Base-by-base conservation (phyloP, 345 rosid genomes). In the Reutealis trisperma region DNA sequence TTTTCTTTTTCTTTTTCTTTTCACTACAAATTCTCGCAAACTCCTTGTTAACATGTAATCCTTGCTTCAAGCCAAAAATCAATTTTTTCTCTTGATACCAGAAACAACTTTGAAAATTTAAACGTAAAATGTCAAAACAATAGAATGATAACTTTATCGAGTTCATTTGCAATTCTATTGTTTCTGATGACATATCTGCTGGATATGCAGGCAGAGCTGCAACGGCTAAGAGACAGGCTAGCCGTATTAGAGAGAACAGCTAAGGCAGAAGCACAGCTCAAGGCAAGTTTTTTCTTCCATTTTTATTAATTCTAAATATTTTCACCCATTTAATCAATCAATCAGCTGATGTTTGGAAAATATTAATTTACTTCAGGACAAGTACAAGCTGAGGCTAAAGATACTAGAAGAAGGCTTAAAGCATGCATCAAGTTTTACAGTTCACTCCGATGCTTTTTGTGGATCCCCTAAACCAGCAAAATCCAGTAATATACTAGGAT, bases 261-360 rank as follows among this genome's bases (percentile, higher is more conserved):
- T 18, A 93, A 89, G 81, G 94, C 97, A 49, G 98, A 96, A 85
- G 90, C 95, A 21, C 97, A 89, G 77, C 86, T 93, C 47, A 96
- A 96, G 97, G 99, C 90, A 76, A 82, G 15, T 59, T 58, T 45
- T 63, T 59, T 44, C 58, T 65, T 71, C 65, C 7, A 59, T 2
- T 5, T 13, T 54, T 27, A 32, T 49, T 27, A 37, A 37, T 37
- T 37, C 6, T 37, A 37, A 37, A 37, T 37, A 37, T 37, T 52
- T 74, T 32, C 14, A 27, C 21, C 59, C 52, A 30, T 44, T 27
- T 70, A 49, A 60, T 70, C 21, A 25, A 1, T 51, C 16, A 30
- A 8, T 3, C 32, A 72, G 13, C 34, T 61, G 19, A 34, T 59
- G 55, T 65, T 67, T 18, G 68, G 54, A 61, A 57, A 19, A 57